Conservation (phyloP, 2,329 filamentous ascomycete genomes). For the Ophiostoma pallidulum region DNA sequence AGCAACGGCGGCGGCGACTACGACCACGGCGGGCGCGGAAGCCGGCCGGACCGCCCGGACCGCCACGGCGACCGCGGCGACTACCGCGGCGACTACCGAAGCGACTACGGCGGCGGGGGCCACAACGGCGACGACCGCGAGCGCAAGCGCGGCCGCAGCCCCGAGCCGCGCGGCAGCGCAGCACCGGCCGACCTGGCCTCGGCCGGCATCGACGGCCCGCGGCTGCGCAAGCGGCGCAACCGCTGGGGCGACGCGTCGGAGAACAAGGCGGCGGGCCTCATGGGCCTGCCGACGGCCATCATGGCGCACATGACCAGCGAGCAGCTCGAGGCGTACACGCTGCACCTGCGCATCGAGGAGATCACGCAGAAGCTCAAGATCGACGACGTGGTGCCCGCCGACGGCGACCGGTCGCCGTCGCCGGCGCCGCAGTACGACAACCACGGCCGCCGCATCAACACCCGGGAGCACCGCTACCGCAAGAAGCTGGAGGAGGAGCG, state of each 20-base stretch:
- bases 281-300: constrained; percentile 95
- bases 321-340: constrained; percentile 92
- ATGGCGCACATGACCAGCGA: constrained; percentile 97
- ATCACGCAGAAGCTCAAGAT: constrained; percentile 99
- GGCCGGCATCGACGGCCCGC: not conserved
- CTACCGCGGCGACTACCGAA: constrained; percentile 28
- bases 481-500: constrained; percentile 98
- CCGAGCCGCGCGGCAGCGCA: constrained; percentile 60
- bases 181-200: not conserved
- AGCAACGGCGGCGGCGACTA: constrained; percentile 35
- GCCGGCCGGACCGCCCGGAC: constrained; percentile 1
- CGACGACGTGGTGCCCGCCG: constrained; percentile 95
- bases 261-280: constrained; percentile 96
- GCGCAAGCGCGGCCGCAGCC: constrained; percentile 85
- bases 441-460: constrained; percentile 98
- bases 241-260: constrained; percentile 95
- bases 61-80: constrained; percentile 26
- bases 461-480: constrained; percentile 94
- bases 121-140: constrained; percentile 37
- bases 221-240: constrained; percentile 80
- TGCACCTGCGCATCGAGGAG: constrained; percentile 95
- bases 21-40: too few relatives aligned
- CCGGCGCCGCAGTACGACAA: constrained; percentile 97
- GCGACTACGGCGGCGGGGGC: constrained; percentile 7
- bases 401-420: constrained; percentile 91